These are phyloP conservation scores for Mycena epipterygia DNA, from an alignment of 768 basidiomycete species.

Conservation along the genomic window DNA sequence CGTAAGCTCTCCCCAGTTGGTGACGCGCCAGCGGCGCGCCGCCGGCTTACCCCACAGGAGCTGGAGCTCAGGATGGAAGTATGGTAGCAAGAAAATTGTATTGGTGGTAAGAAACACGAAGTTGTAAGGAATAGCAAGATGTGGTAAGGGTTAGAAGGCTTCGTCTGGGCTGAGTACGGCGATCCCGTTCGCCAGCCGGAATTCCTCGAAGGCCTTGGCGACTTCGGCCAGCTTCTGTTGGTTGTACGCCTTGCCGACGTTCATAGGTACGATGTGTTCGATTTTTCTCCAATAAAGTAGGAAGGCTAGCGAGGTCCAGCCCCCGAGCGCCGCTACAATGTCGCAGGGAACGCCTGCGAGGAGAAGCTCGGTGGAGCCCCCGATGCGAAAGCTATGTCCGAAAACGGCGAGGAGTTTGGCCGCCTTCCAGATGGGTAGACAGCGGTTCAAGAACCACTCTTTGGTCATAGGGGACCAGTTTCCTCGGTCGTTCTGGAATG, in stretches of 20 bases:
- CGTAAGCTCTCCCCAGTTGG: too few species aligned
- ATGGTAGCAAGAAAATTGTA: not conserved
- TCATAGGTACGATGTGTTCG: not conserved
- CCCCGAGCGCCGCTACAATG: not conserved
- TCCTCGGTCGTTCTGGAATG: too few species aligned
- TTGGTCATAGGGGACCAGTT: too few species aligned
- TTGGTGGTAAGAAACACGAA: not conserved
- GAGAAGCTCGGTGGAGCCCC: not conserved
- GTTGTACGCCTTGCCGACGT: not conserved
- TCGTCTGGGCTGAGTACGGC: not conserved
- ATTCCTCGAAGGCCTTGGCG: not conserved
- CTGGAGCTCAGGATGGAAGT: not conserved
- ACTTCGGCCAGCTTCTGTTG: not conserved
- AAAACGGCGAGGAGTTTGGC: not conserved
- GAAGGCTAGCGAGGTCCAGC: not conserved
- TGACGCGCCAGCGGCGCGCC: not conserved
- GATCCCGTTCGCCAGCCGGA: not conserved
- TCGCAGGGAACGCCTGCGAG: not conserved
- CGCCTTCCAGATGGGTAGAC: too few species aligned
- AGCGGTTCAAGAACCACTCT: too few species aligned
- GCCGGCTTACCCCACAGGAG: not conserved
- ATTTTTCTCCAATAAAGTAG: not conserved
- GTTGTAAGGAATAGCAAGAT: not conserved
- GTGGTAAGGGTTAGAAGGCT: not conserved
- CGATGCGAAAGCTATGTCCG: not conserved